Evolutionary conservation across 2,329 filamentous ascomycete genomes (phyloP).

Genomic region (Cercospora janseana): DNA sequence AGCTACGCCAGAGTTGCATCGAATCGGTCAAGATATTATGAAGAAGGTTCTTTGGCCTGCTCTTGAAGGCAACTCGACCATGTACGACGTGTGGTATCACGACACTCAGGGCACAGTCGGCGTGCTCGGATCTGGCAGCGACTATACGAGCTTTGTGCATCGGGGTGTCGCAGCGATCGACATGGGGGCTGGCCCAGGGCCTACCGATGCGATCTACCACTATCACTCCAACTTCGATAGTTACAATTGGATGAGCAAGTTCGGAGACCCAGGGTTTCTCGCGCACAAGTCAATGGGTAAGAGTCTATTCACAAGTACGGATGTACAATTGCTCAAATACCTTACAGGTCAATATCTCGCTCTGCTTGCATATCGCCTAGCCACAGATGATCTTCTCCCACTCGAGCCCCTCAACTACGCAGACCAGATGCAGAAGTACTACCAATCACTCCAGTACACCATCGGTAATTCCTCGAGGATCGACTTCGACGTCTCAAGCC

Average conservation of each 20-base stretch:
- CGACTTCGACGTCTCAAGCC: constrained; percentile 45
- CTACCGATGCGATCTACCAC: constrained; percentile 43
- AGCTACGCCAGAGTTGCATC: constrained; percentile 71
- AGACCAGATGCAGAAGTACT: constrained; percentile 39
- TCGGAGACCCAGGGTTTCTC: constrained; percentile 52
- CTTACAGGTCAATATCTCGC: constrained; percentile 34
- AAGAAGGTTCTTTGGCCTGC: constrained; percentile 52
- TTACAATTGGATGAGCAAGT: constrained; percentile 54
- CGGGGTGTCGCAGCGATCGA: constrained; percentile 42
- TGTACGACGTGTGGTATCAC: constrained; percentile 48
- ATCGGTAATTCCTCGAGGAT: constrained; percentile 44
- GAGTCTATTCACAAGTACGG: too few species aligned
- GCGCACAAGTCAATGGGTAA: constrained; percentile 52
- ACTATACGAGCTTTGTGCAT: constrained; percentile 50
- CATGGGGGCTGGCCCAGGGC: constrained; percentile 41
- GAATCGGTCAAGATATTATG: constrained; percentile 65
- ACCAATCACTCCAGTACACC: constrained; percentile 35
- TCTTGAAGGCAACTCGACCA: constrained; percentile 42
- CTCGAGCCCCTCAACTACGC: constrained; percentile 47
- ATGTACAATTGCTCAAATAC: too few species aligned
- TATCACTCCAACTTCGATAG: constrained; percentile 51
- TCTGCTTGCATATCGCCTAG: constrained; percentile 8
- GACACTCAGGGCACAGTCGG: constrained; percentile 39
- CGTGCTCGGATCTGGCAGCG: constrained; percentile 48
- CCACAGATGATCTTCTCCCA: constrained; percentile 40